Evolutionary conservation across 2,329 filamentous ascomycete species (phyloP), one percentile per base, ranked within the genome.

Genomic region (Botrytis hyacinthi): DNA sequence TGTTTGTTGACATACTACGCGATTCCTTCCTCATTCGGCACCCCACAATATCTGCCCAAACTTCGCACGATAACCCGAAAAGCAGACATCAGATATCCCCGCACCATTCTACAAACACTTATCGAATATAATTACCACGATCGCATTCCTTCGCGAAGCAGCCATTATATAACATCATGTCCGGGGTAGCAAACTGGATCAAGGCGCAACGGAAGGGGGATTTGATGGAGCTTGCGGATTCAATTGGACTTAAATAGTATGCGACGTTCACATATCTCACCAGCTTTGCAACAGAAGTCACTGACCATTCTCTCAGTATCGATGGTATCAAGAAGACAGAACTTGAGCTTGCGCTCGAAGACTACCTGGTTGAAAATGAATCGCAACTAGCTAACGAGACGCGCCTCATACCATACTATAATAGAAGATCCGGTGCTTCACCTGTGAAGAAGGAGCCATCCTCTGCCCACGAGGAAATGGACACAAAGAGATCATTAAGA

Each of bases 171-270:
- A 51, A 78, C 79, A 87, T 81, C 79, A 93, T 93, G 90, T 89
- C 90, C 75, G 84, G 84, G 78, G 84, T 84, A 78, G 89, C 91
- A 81, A 89, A 90, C 78, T 97, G 92, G 89, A 87, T 97, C 81
- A 88, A 91, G 83, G 87, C 88, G 82, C 92, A 96, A 87, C 91
- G 92, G 85, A 97, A 97, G 87, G 87, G 86, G 78, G 93, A 95
- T 77, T 88, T 97, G 73, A 83, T 89, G 78, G 91, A 93, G 76
- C 86, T 97, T 75, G 93, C 93, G 74, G 88, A 93, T 77, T 84
- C 86, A 65, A 87, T 92, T 75, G 91, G 91, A 74, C 85, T 95
- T 72, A 87, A 89, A 81, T 88, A 92, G 94, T 97, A 89, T 80
- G 90, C 88, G 72, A 75, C 72, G 70, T 48, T 66, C 54, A 70